Evolutionary conservation across 768 basidiomycete species (phyloP).

Genomic region (button mushroom (Agaricus bisporus)): DNA sequence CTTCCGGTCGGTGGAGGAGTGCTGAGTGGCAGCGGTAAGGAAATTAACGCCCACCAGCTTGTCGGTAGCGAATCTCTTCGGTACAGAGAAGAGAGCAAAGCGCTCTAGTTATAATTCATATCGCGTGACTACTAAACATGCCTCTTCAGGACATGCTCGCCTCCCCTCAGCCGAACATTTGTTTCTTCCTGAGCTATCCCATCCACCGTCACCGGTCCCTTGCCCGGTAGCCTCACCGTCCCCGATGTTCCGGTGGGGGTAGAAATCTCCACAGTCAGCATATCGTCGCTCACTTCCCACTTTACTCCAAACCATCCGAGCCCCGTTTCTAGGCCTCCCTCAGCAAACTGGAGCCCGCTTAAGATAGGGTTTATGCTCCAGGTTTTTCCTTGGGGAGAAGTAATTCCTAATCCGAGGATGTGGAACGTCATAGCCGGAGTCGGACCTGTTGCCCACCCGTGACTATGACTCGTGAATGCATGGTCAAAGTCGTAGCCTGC

Average conservation of each 20-base stretch:
- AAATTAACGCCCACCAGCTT: too few relatives aligned
- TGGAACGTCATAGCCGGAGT: slow-evolving; percentile 53
- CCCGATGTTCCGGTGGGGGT: slow-evolving; percentile 5
- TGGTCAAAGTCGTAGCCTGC: slow-evolving; percentile 51
- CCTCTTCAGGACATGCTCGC: slow-evolving; percentile 2
- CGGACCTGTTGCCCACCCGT: slow-evolving; percentile 55
- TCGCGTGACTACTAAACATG: too few relatives aligned
- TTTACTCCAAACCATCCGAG: slow-evolving; percentile 46
- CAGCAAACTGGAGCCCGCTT: slow-evolving; percentile 30
- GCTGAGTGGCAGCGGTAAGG: too few relatives aligned
- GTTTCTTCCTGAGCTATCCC: background rate
- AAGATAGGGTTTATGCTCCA: slow-evolving; percentile 42
- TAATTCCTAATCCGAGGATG: slow-evolving; percentile 46
- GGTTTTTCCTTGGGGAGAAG: slow-evolving; percentile 35
- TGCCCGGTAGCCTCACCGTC: slow-evolving; percentile 3
- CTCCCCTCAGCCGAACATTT: background rate
- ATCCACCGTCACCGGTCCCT: slow-evolving; percentile 1
- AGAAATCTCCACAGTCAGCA: background rate
- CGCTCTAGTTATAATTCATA: too few relatives aligned
- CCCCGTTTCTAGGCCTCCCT: slow-evolving; percentile 48
- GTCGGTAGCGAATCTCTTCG: too few relatives aligned
- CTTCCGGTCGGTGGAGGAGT: too few relatives aligned
- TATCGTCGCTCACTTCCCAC: slow-evolving; percentile 26
- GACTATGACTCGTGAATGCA: slow-evolving; percentile 50
- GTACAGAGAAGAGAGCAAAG: too few relatives aligned